Evolutionary conservation across 2,329 filamentous ascomycete genomes (phyloP), one percentile per base, ranked within the genome.

Genomic region (Hypoxylon sp.): DNA sequence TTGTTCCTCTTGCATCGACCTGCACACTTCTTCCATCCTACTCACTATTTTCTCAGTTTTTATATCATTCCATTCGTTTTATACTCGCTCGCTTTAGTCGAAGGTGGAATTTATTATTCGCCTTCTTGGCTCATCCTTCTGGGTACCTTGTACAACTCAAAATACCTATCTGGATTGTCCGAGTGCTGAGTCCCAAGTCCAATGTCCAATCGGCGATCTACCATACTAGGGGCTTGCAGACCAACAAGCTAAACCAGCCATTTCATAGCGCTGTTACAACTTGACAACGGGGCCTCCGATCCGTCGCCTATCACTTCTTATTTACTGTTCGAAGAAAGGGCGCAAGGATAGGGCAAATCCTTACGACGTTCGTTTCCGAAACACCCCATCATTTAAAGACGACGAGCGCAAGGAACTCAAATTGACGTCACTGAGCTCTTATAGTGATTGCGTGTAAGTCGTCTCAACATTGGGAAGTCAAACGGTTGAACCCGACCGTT

Each of bases 371-470:
- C 52, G 64, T 57, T 65, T 65, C 59, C 68, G 67, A 70, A 71
- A 69, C 64, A 63, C 36, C 41, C 23, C 23, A 45, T 67, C 51
- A 69, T 62, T 61, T 59, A 69, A 50, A 48, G 49, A n/a, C 55
- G 21, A 69, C 51, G 59, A 60, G 67, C 60, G 61, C 36, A 57
- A 38, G 49, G 53, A 55, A 63, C 48, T 50, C 38, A 38, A 61
- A 50, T 69, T 69, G 64, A 71, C 69, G 69, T 69, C 67, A 71
- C 67, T n/a, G 38, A 28, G 56, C 19, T 19, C 43, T 63, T 53
- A 64, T 63, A 50, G 30, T 59, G 51, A 32, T 49, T 56, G 46
- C 61, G 53, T 68, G 55, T 60, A 55, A 56, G 38, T 58, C 57
- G 52, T 64, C 45, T 32, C 46, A 17, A 60, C 50, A 14, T 38